These are phyloP conservation scores for Eustoma russellianum DNA, from an alignment of 257 asterid genomes.

Conservation along the genomic window DNA sequence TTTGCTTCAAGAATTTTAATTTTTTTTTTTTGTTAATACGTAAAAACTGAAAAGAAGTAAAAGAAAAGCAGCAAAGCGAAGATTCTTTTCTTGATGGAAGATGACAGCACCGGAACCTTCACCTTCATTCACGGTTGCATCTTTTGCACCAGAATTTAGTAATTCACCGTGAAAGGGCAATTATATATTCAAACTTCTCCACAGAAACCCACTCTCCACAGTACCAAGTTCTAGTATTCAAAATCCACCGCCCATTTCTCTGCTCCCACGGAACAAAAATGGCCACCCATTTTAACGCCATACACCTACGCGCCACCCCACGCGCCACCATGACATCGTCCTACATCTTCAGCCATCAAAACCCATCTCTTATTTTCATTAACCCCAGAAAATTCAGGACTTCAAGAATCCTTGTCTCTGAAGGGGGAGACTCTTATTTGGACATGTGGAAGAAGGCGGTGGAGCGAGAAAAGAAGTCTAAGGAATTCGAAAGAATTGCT, in stretches of 20 bases:
- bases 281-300: slow-evolving; percentile 45
- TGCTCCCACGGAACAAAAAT: slow-evolving; percentile 15
- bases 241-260: slow-evolving; percentile 12
- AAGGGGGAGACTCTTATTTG: slow-evolving; percentile 57
- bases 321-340: slow-evolving; percentile 40
- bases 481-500: slow-evolving; percentile 49
- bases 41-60: too few species aligned
- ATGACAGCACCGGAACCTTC: slow-evolving; percentile 47
- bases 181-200: slow-evolving; percentile 8
- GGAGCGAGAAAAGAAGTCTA: slow-evolving; percentile 55
- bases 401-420: slow-evolving; percentile 35
- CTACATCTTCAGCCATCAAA: slow-evolving; percentile 12
- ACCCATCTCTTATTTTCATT: slow-evolving; percentile 20
- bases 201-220: slow-evolving; percentile 3
- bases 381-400: slow-evolving; percentile 10
- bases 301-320: slow-evolving; percentile 23
- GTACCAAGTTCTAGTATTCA: slow-evolving; percentile 5
- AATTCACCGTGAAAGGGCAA: background rate
- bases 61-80: too few species aligned
- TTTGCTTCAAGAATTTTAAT: too few species aligned
- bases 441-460: slow-evolving; percentile 88
- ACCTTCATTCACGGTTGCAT: slow-evolving; percentile 45
- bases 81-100: background rate
- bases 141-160: background rate
- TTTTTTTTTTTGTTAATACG: too few species aligned